Evolutionary conservation across 1,139 yeast genomes (phyloP).

Genomic region (Diutina pseudorugosa): DNA sequence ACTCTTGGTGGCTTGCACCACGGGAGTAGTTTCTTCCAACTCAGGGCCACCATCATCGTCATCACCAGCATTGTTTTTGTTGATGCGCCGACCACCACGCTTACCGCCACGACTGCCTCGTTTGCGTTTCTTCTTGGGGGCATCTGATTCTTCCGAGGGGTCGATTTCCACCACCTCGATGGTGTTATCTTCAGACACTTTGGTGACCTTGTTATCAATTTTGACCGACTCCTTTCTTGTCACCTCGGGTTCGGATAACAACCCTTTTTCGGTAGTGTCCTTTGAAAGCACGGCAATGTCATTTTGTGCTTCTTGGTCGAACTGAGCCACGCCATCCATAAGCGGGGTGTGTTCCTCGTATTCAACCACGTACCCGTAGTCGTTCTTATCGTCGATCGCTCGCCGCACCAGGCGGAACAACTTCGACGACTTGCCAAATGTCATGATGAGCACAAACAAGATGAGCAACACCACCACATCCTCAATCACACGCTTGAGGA

Average conservation of each 20-base stretch:
- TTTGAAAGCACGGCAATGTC: neutral
- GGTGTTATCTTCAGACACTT: neutral
- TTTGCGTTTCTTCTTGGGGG: constrained; percentile 38
- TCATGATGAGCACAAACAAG: constrained; percentile 17
- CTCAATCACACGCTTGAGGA: constrained; percentile 30
- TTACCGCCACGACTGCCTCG: constrained; percentile 83
- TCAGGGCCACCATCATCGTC: constrained; percentile 8
- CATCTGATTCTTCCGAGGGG: neutral
- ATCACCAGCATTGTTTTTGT: constrained; percentile 12
- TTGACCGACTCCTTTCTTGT: constrained; percentile 7
- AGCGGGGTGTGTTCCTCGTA: neutral
- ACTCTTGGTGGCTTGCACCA: constrained; percentile 12
- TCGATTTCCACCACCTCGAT: neutral
- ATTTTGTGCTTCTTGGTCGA: neutral
- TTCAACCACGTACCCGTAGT: neutral
- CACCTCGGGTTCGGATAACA: constrained; percentile 17
- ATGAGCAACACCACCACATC: constrained; percentile 32
- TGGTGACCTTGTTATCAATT: neutral
- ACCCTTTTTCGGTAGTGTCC: neutral
- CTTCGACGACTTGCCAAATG: constrained; percentile 10
- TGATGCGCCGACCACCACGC: constrained; percentile 36
- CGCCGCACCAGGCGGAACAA: constrained; percentile 5
- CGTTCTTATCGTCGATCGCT: constrained; percentile 5
- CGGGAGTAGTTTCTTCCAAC: constrained; percentile 6
- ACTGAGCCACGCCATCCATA: neutral